Base-by-base conservation (phyloP, 768 basidiomycete genomes). In the Strobilomyces dryophilus region DNA sequence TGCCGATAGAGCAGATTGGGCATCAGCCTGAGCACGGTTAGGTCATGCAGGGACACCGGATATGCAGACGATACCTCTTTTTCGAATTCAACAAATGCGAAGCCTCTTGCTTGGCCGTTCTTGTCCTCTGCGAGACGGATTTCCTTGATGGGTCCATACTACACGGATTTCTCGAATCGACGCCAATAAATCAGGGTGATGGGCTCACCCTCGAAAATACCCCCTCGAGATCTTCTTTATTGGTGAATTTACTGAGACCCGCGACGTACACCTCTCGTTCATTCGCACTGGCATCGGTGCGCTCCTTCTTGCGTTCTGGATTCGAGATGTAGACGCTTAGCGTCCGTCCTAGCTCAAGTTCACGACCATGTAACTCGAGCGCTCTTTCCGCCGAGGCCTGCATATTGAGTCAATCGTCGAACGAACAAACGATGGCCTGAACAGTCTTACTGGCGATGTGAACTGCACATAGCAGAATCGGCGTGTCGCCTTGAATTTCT, bases 381-480 rank as follows among this genome's bases (percentile, higher is more conserved):
- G 95, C 88, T 26, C 75, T 76, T 66, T 89, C 75, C 0, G 97
- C 94, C 61, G 81, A 77, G 41, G 69, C 59, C 87, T 90, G 45
- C 15, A 12, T n/a, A 26, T 46, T 43, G 17, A 3, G 18, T 52
- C 24, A 54, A 8, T 24, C 20, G 20, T 24, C 15, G 21, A 31
- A 42, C 24, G 20, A 26, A 32, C 10, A 4, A 21, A n/a, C 21
- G n/a, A 37, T 34, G 14, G 24, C 2, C n/a, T 32, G 42, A 12
- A 31, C 8, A 27, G 40, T 74, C 87, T 47, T 52, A 92, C 95
- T 0, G 92, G 90, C 18, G 83, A 83, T 2, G 85, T 86, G 65
- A 82, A 98, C 56, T 98, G 97, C 1, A 99, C 76, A 67, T 98
- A 99, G 63, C 92, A 94, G 69, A 99, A 98, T 40, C 97, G 80